Percentiles rank a stretch among this genome's conserved stretches.
Conservation (phyloP, 169 alveolate species). For the Cryptosporidium sp. region DNA sequence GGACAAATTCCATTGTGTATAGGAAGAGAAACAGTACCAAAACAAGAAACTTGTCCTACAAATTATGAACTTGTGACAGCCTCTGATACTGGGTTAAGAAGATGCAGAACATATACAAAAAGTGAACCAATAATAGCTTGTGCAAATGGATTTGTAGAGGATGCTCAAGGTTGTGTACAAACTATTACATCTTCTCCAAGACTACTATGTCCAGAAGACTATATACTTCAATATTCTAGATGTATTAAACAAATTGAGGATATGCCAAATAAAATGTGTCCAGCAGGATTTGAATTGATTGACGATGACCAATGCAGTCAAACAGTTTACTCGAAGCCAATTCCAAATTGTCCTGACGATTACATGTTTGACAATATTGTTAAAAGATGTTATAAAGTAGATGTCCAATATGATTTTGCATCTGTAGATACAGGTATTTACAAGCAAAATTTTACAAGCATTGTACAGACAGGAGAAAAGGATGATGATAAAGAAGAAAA, state of each 20-base stretch:
- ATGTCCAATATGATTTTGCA: conserved; percentile 66
- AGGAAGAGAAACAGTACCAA: conserved; percentile 67
- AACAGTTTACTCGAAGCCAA: conserved; percentile 56
- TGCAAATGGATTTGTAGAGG: conserved; percentile 70
- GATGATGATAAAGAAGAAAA: conserved; percentile 1
- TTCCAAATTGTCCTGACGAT: conserved; percentile 74
- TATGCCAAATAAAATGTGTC: conserved; percentile 74
- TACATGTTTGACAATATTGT: conserved; percentile 62
- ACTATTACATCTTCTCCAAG: conserved; percentile 61
- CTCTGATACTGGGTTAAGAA: conserved; percentile 68
- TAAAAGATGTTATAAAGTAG: conserved; percentile 64
- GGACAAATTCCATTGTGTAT: conserved; percentile 69
- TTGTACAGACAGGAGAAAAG: conserved; percentile 26
- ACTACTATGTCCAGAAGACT: conserved; percentile 65
- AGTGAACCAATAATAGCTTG: conserved; percentile 71
- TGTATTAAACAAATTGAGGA: conserved; percentile 69
- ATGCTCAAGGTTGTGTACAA: conserved; percentile 51
- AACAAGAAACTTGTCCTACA: conserved; percentile 73
- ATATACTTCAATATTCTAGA: conserved; percentile 65
- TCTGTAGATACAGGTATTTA: conserved; percentile 41
- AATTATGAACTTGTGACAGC: conserved; percentile 69
- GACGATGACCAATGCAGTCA: conserved; percentile 73
- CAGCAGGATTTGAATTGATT: conserved; percentile 67
- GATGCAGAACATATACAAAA: conserved; percentile 73
- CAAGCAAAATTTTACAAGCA: conserved; percentile 51